phyloP scores from a whole-genome alignment of 768 basidiomycete species.

The Rhodotorula diobovata region DNA sequence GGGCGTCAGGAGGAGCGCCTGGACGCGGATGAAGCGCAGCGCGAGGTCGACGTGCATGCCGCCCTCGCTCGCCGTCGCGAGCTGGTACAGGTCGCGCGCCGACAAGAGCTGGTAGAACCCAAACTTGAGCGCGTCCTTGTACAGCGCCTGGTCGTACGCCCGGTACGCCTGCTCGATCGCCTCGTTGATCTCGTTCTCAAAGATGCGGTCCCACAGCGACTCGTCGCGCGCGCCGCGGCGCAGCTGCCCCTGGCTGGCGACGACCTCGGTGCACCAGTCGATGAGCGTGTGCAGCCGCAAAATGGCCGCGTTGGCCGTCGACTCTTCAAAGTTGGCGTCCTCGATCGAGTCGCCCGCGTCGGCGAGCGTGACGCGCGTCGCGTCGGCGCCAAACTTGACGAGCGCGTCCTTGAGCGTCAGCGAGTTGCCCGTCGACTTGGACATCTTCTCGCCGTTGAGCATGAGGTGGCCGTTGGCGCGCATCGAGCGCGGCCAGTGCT shows the following conservation, averaged over 20 bases:
- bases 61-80: constrained; percentile 61
- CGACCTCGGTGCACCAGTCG: constrained; percentile 90
- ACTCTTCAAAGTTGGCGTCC: constrained; percentile 99
- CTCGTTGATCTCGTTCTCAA: constrained; percentile 84
- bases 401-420: constrained; percentile 83
- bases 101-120: constrained; percentile 95
- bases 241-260: constrained; percentile 64
- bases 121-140: constrained; percentile 90
- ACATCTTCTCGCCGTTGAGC: constrained; percentile 99
- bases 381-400: constrained; percentile 94
- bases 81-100: constrained; percentile 90
- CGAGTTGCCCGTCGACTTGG: constrained; percentile 92
- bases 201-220: constrained; percentile 78
- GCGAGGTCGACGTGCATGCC: constrained; percentile 91
- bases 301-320: constrained; percentile 94
- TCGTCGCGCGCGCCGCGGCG: constrained; percentile 63
- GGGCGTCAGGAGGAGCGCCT: constrained; percentile 75
- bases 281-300: constrained; percentile 83
- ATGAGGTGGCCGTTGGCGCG: constrained; percentile 93
- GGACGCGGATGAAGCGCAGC: constrained; percentile 72
- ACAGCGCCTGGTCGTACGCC: constrained; percentile 80
- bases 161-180: constrained; percentile 74
- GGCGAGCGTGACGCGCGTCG: constrained; percentile 82
- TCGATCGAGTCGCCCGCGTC: constrained; percentile 97
- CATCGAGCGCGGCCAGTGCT: constrained; percentile 86